These are phyloP conservation scores for Aspergillus heteromorphus DNA, from an alignment of 495 filamentous ascomycete species.

Conservation along the genomic window DNA sequence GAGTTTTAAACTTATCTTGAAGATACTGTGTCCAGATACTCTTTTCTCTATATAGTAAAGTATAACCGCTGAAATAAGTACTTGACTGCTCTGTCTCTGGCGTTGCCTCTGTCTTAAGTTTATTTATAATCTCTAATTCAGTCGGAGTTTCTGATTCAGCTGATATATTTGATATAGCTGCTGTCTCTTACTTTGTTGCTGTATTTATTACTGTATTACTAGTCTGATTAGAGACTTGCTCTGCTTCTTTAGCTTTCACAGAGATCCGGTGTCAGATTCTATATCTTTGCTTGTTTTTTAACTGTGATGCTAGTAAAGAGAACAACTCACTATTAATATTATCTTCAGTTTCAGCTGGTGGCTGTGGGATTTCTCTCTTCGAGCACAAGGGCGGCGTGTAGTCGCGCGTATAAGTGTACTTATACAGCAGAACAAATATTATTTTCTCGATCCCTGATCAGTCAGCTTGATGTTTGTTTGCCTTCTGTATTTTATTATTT, in stretches of 20 bases:
- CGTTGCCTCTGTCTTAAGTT: background rate
- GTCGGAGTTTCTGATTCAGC: background rate
- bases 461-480: conserved; percentile 14
- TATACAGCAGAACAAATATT: conserved; percentile 23
- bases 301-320: background rate
- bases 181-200: conserved; percentile 2
- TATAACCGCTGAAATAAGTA: background rate
- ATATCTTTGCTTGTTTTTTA: background rate
- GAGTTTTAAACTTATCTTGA: conserved; percentile 4
- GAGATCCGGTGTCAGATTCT: background rate
- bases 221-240: background rate
- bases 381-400: conserved; percentile 16
- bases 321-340: background rate
- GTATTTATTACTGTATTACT: background rate
- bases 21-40: conserved; percentile 16
- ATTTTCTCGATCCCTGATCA: conserved; percentile 22
- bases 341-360: background rate
- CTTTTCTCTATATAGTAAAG: conserved; percentile 11
- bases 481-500: conserved; percentile 19
- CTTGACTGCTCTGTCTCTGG: background rate
- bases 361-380: background rate
- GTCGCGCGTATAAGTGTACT: conserved; percentile 22
- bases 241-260: background rate
- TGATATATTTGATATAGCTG: background rate
- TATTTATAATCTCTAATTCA: background rate